Percentiles rank a stretch among this genome's conserved stretches.
Conservation (phyloP, 2,329 filamentous ascomycete genomes). For the Akanthomyces dipterigenus region DNA sequence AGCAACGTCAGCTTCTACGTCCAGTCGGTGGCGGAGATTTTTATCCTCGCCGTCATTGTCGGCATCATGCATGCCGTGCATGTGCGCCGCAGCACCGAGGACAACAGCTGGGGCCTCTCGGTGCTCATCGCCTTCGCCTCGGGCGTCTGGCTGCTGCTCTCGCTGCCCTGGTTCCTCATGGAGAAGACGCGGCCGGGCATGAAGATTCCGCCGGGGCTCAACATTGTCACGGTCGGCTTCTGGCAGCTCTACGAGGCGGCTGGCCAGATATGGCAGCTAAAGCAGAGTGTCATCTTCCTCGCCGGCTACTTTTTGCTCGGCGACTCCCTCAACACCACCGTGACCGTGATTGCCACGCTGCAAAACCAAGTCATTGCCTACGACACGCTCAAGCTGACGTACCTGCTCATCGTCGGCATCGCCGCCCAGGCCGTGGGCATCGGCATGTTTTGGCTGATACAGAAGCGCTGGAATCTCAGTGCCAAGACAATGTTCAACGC, state of each 20-base stretch:
- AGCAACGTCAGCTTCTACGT: conserved; percentile 59
- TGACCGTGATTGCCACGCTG: conserved; percentile 59
- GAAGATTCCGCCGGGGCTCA: conserved; percentile 29
- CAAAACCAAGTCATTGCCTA: conserved; percentile 61
- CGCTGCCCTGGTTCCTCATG: conserved; percentile 59
- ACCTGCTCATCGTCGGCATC: conserved; percentile 60
- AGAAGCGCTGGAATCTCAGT: conserved; percentile 50
- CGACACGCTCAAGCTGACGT: conserved; percentile 57
- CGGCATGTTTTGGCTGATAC: conserved; percentile 53
- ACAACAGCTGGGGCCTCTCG: conserved; percentile 61
- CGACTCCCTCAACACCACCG: conserved; percentile 64
- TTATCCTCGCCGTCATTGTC: conserved; percentile 58
- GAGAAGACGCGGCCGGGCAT: conserved; percentile 58
- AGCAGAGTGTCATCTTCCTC: conserved; percentile 60
- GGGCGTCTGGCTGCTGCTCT: conserved; percentile 56
- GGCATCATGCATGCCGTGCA: conserved; percentile 55
- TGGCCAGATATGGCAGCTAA: conserved; percentile 55
- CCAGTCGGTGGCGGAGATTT: conserved; percentile 54
- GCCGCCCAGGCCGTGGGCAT: conserved; percentile 57
- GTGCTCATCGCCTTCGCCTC: conserved; percentile 60
- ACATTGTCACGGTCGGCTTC: conserved; percentile 51
- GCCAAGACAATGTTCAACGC: conserved; percentile 65
- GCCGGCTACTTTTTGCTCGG: conserved; percentile 62
- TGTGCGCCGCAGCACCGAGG: conserved; percentile 50
- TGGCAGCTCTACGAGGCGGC: conserved; percentile 55